phyloP scores from a whole-genome alignment of 148 eudicot genomes.

The Persicaria maculosa region DNA sequence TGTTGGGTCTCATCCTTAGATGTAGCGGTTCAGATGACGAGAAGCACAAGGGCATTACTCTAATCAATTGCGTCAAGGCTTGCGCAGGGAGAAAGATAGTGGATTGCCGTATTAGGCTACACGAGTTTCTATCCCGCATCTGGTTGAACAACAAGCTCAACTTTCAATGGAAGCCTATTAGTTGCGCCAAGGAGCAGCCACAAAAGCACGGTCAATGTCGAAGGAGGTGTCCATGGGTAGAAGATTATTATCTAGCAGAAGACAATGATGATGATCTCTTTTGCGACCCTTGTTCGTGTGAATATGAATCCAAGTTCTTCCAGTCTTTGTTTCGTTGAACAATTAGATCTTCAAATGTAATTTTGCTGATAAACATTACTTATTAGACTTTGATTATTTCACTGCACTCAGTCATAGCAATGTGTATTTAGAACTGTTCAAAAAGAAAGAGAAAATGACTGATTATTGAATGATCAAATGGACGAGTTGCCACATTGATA shows the following conservation, averaged over 20 bases:
- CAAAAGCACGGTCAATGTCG: not conserved
- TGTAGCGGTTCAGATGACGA: not conserved
- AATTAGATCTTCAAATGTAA: not conserved
- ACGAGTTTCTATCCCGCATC: not conserved
- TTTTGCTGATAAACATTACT: not conserved
- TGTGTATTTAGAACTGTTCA: not conserved
- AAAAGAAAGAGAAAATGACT: not conserved
- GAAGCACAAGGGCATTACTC: not conserved
- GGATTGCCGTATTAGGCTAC: not conserved
- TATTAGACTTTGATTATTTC: no score
- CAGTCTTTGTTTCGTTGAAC: not conserved
- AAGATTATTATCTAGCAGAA: not conserved
- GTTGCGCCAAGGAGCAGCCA: not conserved
- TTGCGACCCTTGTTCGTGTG: not conserved
- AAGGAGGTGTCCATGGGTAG: not conserved
- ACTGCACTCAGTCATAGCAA: no score
- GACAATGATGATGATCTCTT: not conserved
- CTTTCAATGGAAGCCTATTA: not conserved
- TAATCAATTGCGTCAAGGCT: not conserved
- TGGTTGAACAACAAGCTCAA: not conserved
- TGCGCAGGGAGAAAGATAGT: not conserved
- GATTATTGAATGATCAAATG: not conserved
- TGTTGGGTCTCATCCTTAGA: not conserved
- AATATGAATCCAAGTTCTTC: conserved; percentile 5
- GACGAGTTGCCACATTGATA: not conserved